Base-by-base conservation (phyloP, 2,329 filamentous ascomycete genomes). In the Calonectria pseudoreteaudii region DNA sequence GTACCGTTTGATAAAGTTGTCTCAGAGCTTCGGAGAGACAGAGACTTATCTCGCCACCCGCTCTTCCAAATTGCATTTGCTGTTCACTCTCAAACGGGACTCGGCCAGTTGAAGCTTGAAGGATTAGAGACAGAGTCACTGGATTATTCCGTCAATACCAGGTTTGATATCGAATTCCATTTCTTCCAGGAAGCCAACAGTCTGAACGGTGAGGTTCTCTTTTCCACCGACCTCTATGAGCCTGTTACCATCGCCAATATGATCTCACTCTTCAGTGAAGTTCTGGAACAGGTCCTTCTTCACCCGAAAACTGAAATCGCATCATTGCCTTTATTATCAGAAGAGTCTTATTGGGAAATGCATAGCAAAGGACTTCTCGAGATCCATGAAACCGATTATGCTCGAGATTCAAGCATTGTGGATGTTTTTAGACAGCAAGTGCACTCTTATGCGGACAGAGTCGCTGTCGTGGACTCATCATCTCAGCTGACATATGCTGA, bases 401-500 rank as follows among this genome's bases (percentile, higher is more conserved):
- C 53, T 36, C 53, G 53, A 16, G 53, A 58, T 14, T 58, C 53
- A 13, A 58, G 53, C n/a, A 58, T 58, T 20, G 34, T 58, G 16
- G 53, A 58, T 23, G 31, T 58, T 5, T 58, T 58, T n/a, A 13
- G n/a, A 10, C 20, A 58, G 11, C 53, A 58, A 11, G 53, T 36
- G 6, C 10, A 13, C 3, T 34, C 31, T 13, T 36, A n/a, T 36
- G 20, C 53, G 8, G 10, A 13, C 3, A 31, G 20, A 13, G 20
- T 58, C 4, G 53, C 53, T 16, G 31, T 26, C 10, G 38, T 16
- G 31, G 53, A 58, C n/a, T 36, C 53, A 31, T 41, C 62, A 0
- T 30, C 49, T 0, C 50, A 74, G 2, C 66, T 81, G 0, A 81
- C 80, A 0, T 81, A 81, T 38, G 23, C 64, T 1, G 58, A 80